Base-by-base conservation (phyloP, 768 basidiomycete genomes). In the Mycena rebaudengoi region DNA sequence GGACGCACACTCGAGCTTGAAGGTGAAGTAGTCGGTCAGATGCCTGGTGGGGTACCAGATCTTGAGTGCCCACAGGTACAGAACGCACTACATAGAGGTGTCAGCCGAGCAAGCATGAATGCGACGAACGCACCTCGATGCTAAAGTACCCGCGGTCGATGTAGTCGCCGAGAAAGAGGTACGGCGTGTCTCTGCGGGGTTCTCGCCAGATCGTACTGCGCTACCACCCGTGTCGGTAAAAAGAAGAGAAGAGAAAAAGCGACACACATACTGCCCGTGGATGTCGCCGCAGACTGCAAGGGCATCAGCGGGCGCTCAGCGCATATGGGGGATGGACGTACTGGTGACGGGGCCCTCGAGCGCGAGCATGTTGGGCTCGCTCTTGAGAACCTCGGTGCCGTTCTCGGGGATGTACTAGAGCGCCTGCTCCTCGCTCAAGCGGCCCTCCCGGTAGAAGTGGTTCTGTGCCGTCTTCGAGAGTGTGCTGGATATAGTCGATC, bases 11-110 rank as follows among this genome's bases (percentile, higher is more conserved):
- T 98, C 97, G 29, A 97, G 90, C 79, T 98, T 98, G 86, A 98
- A 99, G 35, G 96, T 99, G 73, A 98, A 99, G 78, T 99, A 98
- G 73, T 99, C 96, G 30, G 97, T 99, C 75, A 98, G 80, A 80
- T 99, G 98, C 49, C 98, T 90, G 69, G 96, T 90, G 51, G 97
- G 97, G 78, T 98, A 99, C 95, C 96, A 98, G 76, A 99, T 98
- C 83, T 99, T 99, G 75, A 99, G 84, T 1, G 95, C 87, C 96
- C 96, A 99, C 29, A 99, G 85, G 78, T 99, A 99, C 37, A 99
- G 83, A 20, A 99, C 97, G 75, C 97, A 99, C 96, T 99, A 72
- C 68, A 69, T 39, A 35, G 23, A 49, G 46, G 41, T 16, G 60
- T 7, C 29, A 45, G 39, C 30, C n/a, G n/a, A n/a, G n/a, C n/a